Evolutionary conservation across 352 stramenopile genomes (phyloP).

Genomic region (Globisporangium irregulare): DNA sequence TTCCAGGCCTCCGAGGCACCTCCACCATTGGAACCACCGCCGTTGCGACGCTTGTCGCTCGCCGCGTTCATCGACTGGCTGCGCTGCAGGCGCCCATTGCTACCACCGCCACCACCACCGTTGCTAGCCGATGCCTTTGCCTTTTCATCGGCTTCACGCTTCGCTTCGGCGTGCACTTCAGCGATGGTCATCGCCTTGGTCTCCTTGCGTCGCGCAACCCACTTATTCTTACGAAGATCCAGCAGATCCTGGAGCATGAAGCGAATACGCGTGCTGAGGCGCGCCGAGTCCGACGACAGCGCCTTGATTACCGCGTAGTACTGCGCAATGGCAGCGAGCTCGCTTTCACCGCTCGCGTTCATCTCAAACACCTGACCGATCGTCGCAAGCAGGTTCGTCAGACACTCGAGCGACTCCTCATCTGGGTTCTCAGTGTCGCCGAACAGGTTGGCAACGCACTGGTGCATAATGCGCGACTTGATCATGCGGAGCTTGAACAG

Average conservation of each 20-base stretch:
- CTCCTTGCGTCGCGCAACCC: slow-evolving; percentile 73
- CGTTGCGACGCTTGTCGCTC: slow-evolving; percentile 41
- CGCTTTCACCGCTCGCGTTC: slow-evolving; percentile 43
- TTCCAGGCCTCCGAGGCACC: slow-evolving; percentile 64
- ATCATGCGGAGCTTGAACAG: slow-evolving; percentile 95
- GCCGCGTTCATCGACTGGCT: slow-evolving; percentile 60
- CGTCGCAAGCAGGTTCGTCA: slow-evolving; percentile 92
- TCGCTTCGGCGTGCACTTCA: slow-evolving; percentile 70
- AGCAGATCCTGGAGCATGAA: slow-evolving; percentile 85
- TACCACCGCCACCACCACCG: slow-evolving; percentile 17
- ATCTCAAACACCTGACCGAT: slow-evolving; percentile 89
- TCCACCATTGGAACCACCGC: slow-evolving; percentile 19
- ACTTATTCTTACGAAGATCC: slow-evolving; percentile 74
- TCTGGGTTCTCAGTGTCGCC: slow-evolving; percentile 79
- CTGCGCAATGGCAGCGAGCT: slow-evolving; percentile 56
- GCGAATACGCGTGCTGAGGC: slow-evolving; percentile 74
- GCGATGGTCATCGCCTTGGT: slow-evolving; percentile 85
- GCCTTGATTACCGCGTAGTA: slow-evolving; percentile 72
- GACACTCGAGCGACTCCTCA: slow-evolving; percentile 95
- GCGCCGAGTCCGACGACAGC: slow-evolving; percentile 58
- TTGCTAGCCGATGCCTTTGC: slow-evolving; percentile 38
- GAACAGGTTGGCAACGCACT: slow-evolving; percentile 83
- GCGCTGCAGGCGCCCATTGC: slow-evolving; percentile 45
- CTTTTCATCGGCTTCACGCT: slow-evolving; percentile 71
- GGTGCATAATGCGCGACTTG: slow-evolving; percentile 94